Evolutionary conservation across 805 yeast genomes (phyloP), one percentile per base, ranked within the genome.

Genomic region (Cyberlindnera lachancei): DNA sequence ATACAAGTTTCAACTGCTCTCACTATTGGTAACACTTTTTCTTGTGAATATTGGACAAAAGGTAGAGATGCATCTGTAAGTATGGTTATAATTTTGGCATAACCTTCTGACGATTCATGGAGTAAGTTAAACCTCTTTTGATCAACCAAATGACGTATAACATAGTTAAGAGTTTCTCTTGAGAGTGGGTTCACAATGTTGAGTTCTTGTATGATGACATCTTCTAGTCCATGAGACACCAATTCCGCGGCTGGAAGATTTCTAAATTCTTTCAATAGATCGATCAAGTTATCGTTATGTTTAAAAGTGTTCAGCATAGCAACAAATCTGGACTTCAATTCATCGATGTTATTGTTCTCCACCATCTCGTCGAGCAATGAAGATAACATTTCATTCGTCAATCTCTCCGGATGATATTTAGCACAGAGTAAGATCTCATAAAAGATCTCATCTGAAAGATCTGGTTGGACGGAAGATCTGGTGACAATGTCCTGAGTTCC

Each of bases 71-170:
- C 63, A 3, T 55, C 40, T 33, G 59, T 53, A 10, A 80, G 40
- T 29, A 77, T 73, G 3, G 66, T 65, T 1, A 75, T 52, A 20
- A 83, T 58, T 43, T 75, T 77, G 10, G 94, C 56, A 55, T 73
- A 87, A 1, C 96, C 96, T 48, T 80, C 86, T 16, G 75, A 61
- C 39, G 81, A 81, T 53, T 88, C 95, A 30, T 75, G 72, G 7
- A 84, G 46, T 13, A 86, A 59, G 36, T 82, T 80, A 58, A 63
- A 85, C 41, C 77, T 73, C 48, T 66, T 66, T 38, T 74, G 68
- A 23, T 43, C 40, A 1, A 46, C 34, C 14, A 39, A 15, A n/a
- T 30, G 21, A 13, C 18, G 16, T 9, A 30, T 23, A 17, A 30
- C 9, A 13, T 30, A 30, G 22, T 30, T 27, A 8, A 24, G 17